Base-by-base conservation (phyloP, 768 basidiomycete genomes). In the Phanerochaete sordida region DNA sequence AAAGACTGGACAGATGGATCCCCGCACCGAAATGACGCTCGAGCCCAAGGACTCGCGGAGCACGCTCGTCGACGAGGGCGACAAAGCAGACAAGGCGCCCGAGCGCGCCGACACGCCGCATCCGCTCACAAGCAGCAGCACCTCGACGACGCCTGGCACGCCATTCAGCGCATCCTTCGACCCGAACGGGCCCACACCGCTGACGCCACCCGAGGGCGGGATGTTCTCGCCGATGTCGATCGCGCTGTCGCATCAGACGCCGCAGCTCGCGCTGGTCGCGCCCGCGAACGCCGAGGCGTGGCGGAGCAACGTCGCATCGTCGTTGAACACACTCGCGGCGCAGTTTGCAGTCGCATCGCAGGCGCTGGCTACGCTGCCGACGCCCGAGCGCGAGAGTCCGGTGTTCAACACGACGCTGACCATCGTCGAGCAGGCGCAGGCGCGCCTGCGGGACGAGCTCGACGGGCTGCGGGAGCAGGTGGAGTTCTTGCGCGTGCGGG, bases 261-360 rank as follows among this genome's bases (percentile, higher is more conserved):
- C 35, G 33, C 16, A 51, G 4, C 28, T 15, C 9, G 4, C 50
- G 11, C 11, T n/a, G 19, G 24, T 16, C 26, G 37, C 21, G 27
- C 48, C 19, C 23, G 47, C 35, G 23, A 33, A 13, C 26, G 16
- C n/a, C 19, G 49, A 57, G 16, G 49, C 48, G 23, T 76, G 75
- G 76, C 68, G 69, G 0, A 67, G 70, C 56, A 69, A 69, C 12
- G 66, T 79, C 33, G 74, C 76, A 0, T 62, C 72, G 21, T 77
- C 77, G 27, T 75, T 79, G 49, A 68, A 71, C 13, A 68, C 73
- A 26, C 75, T 79, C 65, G 75, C 77, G 3, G 70, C 73, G 27
- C 75, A 79, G 66, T 76, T 79, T 56, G 67, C 69, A n/a, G 71
- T 72, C 1, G 74, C 77, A n/a, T 75, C 75, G 13, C 74, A 74